Evolutionary conservation across 2,329 filamentous ascomycete genomes (phyloP), one percentile per base, ranked within the genome.

Genomic region (Verticillium alfalfae): DNA sequence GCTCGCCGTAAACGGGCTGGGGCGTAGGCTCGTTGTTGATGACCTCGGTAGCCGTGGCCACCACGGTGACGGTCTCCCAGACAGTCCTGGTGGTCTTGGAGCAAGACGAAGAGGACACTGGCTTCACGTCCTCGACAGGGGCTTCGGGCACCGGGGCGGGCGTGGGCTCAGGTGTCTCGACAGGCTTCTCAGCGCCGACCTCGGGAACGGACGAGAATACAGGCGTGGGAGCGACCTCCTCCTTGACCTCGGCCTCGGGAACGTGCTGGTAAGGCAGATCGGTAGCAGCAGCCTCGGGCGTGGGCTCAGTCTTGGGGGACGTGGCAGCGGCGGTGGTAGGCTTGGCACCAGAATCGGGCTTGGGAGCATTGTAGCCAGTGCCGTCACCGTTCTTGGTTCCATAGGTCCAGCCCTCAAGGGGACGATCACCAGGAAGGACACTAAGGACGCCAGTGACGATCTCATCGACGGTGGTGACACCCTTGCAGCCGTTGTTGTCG

Each of bases 401-500:
- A 61, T 77, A 78, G 34, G 72, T 68, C 78, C 80, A 88, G 56
- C 82, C 80, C 41, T 77, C 76, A n/a, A 87, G 69, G 3, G 79
- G 77, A 73, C 84, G 84, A 71, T 79, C 75, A 34, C 86, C 84
- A 2, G 86, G 85, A 16, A 89, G 79, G 16, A 71, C 70, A 16
- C 70, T 67, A 65, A 88, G 66, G 34, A 73, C 71, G 18, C 80
- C 79, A 13, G 69, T 70, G 39, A 82, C 72, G 34, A 74, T 66
- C 67, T 84, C 83, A 15, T 36, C 16, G n/a, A 56, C 8, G 26
- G 26, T 34, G 34, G 80, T 78, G 38, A 70, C 61, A 57, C 85
- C 82, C 63, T 76, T 80, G 78, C 86, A 88, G 61, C 78, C 73
- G 34, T 71, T 75, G 62, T 78, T 73, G 37, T 71, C 74, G 55